Evolutionary conservation across 495 filamentous ascomycete genomes (phyloP), one percentile per base, ranked within the genome.

Genomic region (Chaetomium cochliodes): DNA sequence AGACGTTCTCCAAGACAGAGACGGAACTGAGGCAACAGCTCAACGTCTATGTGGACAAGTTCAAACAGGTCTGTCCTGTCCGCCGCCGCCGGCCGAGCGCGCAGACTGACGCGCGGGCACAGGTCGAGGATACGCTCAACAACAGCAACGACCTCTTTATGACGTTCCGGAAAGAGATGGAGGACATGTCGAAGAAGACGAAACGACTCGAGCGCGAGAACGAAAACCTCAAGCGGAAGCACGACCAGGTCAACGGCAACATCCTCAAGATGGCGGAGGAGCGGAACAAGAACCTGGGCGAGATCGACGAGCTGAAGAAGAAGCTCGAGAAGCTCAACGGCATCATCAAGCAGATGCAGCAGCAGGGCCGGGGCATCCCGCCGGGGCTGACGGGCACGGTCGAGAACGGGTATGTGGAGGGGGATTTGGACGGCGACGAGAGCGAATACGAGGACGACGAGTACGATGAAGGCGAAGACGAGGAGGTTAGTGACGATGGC

Each of bases 171-270:
- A 98, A 97, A 79, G 94, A 98, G 77, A 98, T 98, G 96, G 94
- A 98, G 78, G 94, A 98, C 73, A 98, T 98, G 96, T 96, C 92
- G 0, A 97, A 97, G 80, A 98, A 98, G 81, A 97, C 94, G 5
- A 97, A 98, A 75, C 88, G 94, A 18, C 82, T 98, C 28, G 94
- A 98, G 74, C 96, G 96, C 74, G 96, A 98, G 72, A 98, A 98
- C 69, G 86, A 92, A 66, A 89, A 86, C 37, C 86, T 96, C 42
- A 96, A 91, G 62, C 85, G 94, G 61, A 98, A 97, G 76, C 92
- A 97, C 72, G 92, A 97, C 67, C 85, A 90, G 44, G 96, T 93
- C 11, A 96, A 93, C 70, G 88, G 88, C 66, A 98, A 97, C 75
- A 97, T 98, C 72, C 82, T 97, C 39, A 90, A 96, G 77, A 97